Evolutionary conservation across 345 rosid genomes (phyloP).

Genomic region (Microcos paniculata): DNA sequence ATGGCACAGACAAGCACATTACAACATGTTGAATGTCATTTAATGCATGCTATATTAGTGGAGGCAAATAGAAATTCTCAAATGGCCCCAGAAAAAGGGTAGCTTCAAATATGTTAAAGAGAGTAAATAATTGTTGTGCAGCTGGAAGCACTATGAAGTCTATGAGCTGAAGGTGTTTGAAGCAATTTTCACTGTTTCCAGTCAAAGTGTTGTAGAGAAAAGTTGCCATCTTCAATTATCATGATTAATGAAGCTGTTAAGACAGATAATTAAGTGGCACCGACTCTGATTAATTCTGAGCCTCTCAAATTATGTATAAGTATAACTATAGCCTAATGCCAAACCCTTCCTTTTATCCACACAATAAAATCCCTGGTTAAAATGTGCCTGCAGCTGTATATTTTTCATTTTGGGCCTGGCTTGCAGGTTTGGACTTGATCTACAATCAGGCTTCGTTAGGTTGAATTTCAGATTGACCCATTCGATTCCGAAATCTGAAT

Average conservation of each 20-base stretch:
- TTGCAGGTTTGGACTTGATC: background rate
- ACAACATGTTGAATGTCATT: constrained; percentile 6
- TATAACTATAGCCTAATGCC: background rate
- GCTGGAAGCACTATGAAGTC: background rate
- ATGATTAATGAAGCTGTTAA: background rate
- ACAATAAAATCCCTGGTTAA: background rate
- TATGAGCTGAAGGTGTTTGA: background rate
- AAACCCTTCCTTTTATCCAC: background rate
- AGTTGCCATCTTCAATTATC: constrained; percentile 6
- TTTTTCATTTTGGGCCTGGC: background rate
- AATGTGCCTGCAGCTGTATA: background rate
- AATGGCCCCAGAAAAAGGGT: background rate
- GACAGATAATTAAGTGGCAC: background rate
- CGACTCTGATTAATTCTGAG: background rate
- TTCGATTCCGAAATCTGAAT: background rate
- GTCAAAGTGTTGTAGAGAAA: background rate
- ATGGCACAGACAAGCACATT: background rate
- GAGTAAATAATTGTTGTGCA: constrained; percentile 7
- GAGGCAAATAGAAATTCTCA: background rate
- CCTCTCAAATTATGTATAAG: constrained; percentile 9
- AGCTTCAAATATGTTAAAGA: background rate
- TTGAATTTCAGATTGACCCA: background rate
- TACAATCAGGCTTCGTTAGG: background rate
- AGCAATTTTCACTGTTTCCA: background rate
- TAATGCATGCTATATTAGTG: background rate